Conservation (phyloP, 306 rosid genomes). For the Quercus mongolica region DNA sequence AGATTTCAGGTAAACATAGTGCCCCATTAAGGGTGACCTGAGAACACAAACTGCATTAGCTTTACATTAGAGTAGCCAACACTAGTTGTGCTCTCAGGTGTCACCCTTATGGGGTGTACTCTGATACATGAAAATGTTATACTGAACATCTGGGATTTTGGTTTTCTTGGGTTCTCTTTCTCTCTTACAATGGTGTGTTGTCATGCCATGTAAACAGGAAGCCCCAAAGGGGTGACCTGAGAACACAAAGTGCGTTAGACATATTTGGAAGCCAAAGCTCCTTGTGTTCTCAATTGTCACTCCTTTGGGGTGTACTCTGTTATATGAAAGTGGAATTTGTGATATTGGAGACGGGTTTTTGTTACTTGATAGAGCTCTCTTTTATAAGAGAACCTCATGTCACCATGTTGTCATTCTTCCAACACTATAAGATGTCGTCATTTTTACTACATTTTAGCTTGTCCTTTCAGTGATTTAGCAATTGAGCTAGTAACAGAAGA, state of each 20-base stretch:
- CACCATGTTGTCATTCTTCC: slow-evolving; percentile 34
- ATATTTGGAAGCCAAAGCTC: background rate
- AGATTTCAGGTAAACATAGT: background rate
- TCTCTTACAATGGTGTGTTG: background rate
- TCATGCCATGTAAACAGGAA: background rate
- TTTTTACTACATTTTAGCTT: background rate
- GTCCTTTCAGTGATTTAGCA: no score
- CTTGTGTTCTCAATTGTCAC: slow-evolving; percentile 42
- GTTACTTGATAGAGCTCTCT: no score
- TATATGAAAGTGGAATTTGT: background rate
- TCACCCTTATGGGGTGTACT: slow-evolving; percentile 30
- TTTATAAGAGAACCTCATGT: background rate
- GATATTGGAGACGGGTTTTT: background rate
- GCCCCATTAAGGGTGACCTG: slow-evolving; percentile 47
- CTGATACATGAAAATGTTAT: background rate
- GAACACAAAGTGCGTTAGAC: slow-evolving; percentile 34
- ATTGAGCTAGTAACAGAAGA: no score
- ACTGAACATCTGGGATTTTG: background rate
- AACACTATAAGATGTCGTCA: slow-evolving; percentile 13
- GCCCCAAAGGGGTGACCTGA: slow-evolving; percentile 52
- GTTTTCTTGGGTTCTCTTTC: background rate
- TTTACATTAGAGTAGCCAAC: background rate
- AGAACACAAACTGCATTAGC: slow-evolving; percentile 27
- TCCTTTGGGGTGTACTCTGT: slow-evolving; percentile 28
- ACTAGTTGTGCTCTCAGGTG: slow-evolving; percentile 24